These are phyloP conservation scores for Xylaria sp. DNA, from an alignment of 2,329 filamentous ascomycete genomes.

Conservation along the genomic window DNA sequence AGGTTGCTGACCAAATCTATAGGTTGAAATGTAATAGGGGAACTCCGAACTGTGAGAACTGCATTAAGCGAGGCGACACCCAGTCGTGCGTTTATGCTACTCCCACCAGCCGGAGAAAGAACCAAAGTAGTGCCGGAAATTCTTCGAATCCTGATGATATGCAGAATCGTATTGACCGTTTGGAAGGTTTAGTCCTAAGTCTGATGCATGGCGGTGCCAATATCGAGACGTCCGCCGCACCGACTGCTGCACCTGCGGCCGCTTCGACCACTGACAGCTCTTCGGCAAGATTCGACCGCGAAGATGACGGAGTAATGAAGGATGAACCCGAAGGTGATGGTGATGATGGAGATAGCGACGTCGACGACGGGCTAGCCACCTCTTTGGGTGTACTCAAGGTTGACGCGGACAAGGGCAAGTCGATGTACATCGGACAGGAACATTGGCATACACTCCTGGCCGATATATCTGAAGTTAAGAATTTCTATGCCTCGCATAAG, in stretches of 20 bases:
- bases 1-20: conserved; percentile 38
- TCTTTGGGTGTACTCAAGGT: conserved; percentile 84
- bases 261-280: conserved; percentile 48
- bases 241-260: conserved; percentile 30
- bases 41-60: conserved; percentile 86
- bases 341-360: conserved; percentile 68
- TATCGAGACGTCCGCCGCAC: conserved; percentile 44
- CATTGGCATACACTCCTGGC: conserved; percentile 81
- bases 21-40: conserved; percentile 82
- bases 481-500: conserved; percentile 83
- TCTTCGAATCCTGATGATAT: conserved; percentile 82
- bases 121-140: conserved; percentile 56
- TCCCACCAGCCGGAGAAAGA: conserved; percentile 72
- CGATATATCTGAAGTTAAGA: conserved; percentile 91
- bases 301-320: conserved; percentile 57
- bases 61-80: conserved; percentile 82
- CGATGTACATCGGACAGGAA: conserved; percentile 79
- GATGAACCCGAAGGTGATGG: conserved; percentile 56
- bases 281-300: conserved; percentile 55
- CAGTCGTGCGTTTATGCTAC: conserved; percentile 83
- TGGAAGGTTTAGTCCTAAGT: conserved; percentile 89
- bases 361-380: conserved; percentile 68
- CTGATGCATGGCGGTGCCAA: conserved; percentile 84
- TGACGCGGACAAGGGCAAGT: conserved; percentile 74
- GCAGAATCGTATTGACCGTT: conserved; percentile 95